Evolutionary conservation across 371 early-diverging fungal genomes (phyloP), one percentile per base, ranked within the genome.

Genomic region (Rhizopus delemar): DNA sequence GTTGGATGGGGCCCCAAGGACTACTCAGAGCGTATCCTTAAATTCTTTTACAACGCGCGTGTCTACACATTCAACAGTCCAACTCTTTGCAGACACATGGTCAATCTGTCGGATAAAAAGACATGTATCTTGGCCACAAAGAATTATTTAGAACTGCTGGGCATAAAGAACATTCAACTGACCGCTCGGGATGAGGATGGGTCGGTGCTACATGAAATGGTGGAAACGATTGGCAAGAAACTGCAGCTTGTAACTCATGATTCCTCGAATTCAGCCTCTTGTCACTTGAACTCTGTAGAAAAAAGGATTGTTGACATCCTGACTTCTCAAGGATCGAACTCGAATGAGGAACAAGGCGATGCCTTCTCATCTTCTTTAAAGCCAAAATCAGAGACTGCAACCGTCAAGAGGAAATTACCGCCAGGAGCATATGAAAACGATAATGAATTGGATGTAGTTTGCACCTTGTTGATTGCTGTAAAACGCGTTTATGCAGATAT

Each of bases 41-140:
- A 33, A 38, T 74, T 66, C 39, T 69, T 91, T 49, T 84, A 85
- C 49, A 77, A 80, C 13, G 78, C 82, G 8, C 74, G 85, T 1
- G 76, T 78, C 58, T 77, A 78, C 46, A 90, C 90, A 0, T 90
- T 87, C 68, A 88, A 92, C 62, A 88, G 86, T 45, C 79, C 86
- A 5, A 75, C 78, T 5, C 74, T 89, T 29, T 49, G 86, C 28
- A 85, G 90, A 0, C 86, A 83, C 59, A 64, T 89, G 3, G 79
- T 87, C 60, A 76, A 79, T 41, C 68, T 81, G 0, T 70, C 88
- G 16, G 59, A 83, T 5, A 73, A 69, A 16, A 83, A 86, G 36
- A 88, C 90, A 70, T 89, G 90, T 0, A 77, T 76, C 9, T 60
- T 83, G 63, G 86, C 90, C 8, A 63, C 90, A 1, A 63, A 73